Base-by-base conservation (phyloP, 2,329 filamentous ascomycete genomes). In the Fusarium stilboides region DNA sequence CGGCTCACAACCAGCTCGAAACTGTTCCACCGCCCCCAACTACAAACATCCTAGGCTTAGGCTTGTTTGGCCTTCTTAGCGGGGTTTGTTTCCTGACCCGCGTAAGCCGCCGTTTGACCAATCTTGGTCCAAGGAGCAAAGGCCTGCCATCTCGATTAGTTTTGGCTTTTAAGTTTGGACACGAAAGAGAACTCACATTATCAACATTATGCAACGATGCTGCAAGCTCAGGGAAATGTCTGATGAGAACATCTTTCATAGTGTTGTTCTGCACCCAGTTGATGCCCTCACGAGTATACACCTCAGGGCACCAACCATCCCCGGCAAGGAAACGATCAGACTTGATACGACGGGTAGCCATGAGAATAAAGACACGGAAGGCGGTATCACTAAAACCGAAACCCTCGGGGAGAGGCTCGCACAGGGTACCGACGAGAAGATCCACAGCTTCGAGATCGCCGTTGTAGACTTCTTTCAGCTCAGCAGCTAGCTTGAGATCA, bases 221-320 rank as follows among this genome's bases (percentile, higher is more conserved):
- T 22, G 64, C 52, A 20, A 68, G 64, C 28, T 68, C 64, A 6
- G 64, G 64, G 13, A 68, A 68, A 10, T 68, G 64, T 24, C 64
- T 52, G 17, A 58, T 59, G 3, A 68, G 8, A 20, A 68, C 52
- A 54, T 68, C 64, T 19, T 68, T 65, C 64, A 65, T 68, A 0
- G 64, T 68, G 1, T 68, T 68, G 4, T 46, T 59, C 37, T 68
- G 64, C 3, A 68, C 64, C 64, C 64, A 68, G 13, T 65, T 53
- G 1, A 68, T 68, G 0, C 64, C 58, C 4, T 68, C 64, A 2
- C 46, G 64, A 0, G 64, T 68, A 5, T 68, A 68, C 3, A 68
- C 59, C 22, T 68, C 64, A 5, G 64, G 58, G 17, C 64, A 68
- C 64, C 64, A 68, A 0, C 64, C 64, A 8, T 65, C 64, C 0